Evolutionary conservation across 2,329 filamentous ascomycete species (phyloP).

Genomic region (Alternaria gansuensis): DNA sequence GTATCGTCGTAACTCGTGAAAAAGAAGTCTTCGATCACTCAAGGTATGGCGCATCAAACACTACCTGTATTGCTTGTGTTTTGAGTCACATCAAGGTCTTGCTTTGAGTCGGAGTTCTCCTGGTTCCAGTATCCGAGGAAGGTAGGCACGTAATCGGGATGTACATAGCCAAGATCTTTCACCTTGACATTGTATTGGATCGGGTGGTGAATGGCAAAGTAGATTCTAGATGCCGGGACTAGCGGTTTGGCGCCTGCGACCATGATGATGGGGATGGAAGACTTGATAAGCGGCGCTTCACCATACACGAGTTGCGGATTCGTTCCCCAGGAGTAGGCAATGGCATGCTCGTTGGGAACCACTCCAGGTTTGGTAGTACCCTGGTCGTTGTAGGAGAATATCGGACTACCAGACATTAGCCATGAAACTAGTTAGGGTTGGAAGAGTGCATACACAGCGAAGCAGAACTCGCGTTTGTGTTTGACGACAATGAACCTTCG

Average conservation of each 20-base stretch:
- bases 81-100: background rate
- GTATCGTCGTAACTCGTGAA: background rate
- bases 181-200: constrained; percentile 17
- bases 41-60: background rate
- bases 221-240: background rate
- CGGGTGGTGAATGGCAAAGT: constrained; percentile 15
- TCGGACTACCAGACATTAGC: background rate
- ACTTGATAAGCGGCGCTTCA: background rate
- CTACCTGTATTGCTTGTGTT: background rate
- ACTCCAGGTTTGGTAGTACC: background rate
- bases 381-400: constrained; percentile 7
- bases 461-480: constrained; percentile 23
- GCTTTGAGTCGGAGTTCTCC: background rate
- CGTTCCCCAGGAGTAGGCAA: constrained; percentile 4
- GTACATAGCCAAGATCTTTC: background rate
- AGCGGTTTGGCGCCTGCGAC: background rate
- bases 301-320: background rate
- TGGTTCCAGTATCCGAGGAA: constrained; percentile 13
- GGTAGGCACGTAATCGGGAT: background rate
- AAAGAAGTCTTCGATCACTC: background rate
- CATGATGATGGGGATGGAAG: constrained; percentile 2
- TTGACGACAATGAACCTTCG: constrained; percentile 28
- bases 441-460: constrained; percentile 6
- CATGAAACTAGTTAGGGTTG: background rate
- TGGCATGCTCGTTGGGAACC: constrained; percentile 9